phyloP scores from a whole-genome alignment of 2,329 filamentous ascomycete species.

The Ascochyta fabae region DNA sequence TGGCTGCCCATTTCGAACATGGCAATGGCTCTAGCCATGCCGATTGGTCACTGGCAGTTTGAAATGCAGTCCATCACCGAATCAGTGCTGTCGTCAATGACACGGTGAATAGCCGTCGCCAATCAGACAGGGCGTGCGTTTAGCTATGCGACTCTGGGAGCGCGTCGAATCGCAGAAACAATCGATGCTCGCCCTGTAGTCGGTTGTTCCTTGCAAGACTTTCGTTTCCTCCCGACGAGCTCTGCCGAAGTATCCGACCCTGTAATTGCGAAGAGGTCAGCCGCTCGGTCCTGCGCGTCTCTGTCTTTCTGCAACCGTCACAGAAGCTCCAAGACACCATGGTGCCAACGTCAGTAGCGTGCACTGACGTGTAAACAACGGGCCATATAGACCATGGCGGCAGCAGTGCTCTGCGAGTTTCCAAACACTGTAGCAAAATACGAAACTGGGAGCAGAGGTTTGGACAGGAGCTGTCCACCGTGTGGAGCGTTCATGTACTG shows the following conservation, averaged over 20 bases:
- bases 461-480: neutral
- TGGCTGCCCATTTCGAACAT: constrained; percentile 1
- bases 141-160: neutral
- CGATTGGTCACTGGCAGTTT: constrained; percentile 8
- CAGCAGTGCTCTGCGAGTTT: neutral
- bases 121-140: constrained; percentile 7
- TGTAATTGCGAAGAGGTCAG: neutral
- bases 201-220: constrained; percentile 1
- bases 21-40: constrained; percentile 3
- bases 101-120: constrained; percentile 9
- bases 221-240: neutral
- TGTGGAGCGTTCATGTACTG: constrained; percentile 3
- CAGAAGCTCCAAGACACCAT: constrained; percentile 3
- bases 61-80: constrained; percentile 1
- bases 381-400: neutral
- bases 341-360: constrained; percentile 1
- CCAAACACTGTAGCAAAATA: neutral
- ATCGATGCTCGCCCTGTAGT: constrained; percentile 4
- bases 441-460: neutral
- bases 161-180: constrained; percentile 2
- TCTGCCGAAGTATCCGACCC: neutral
- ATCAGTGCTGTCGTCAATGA: constrained; percentile 1
- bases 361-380: constrained; percentile 2
- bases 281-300: neutral
- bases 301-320: neutral